Percentiles rank a stretch among this genome's conserved stretches.
phyloP scores from a whole-genome alignment of 495 filamentous ascomycete species.

The Penicillium silybi region DNA sequence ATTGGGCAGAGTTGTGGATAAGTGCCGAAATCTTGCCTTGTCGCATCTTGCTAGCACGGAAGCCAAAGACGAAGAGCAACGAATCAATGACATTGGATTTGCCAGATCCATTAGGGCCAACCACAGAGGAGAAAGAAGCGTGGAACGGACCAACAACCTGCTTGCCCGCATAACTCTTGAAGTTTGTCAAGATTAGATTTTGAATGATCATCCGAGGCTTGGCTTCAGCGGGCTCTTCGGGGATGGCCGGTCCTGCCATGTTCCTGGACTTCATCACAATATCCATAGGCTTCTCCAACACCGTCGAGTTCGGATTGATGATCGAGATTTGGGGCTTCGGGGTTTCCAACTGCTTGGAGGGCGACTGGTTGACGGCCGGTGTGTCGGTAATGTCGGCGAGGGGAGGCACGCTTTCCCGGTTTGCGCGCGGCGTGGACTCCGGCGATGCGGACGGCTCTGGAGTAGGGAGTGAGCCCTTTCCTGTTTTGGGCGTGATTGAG shows the following conservation, averaged over 20 bases:
- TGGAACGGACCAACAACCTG: conserved; percentile 98
- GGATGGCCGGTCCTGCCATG: conserved; percentile 56
- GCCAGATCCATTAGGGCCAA: conserved; percentile 95
- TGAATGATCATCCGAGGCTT: conserved; percentile 88
- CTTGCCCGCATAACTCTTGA: conserved; percentile 95
- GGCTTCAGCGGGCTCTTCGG: conserved; percentile 66
- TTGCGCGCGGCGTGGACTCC: conserved; percentile 47
- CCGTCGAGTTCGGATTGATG: conserved; percentile 67
- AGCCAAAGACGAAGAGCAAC: conserved; percentile 94
- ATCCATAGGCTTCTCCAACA: conserved; percentile 87
- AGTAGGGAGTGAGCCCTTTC: conserved; percentile 53
- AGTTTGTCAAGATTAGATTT: conserved; percentile 84
- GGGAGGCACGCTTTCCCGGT: conserved; percentile 53
- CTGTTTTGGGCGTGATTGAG: conserved; percentile 40
- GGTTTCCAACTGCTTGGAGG: conserved; percentile 34
- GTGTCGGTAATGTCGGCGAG: conserved; percentile 71
- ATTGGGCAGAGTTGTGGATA: conserved; percentile 90
- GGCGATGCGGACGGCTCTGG: conserved; percentile 55
- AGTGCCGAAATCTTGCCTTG: conserved; percentile 97
- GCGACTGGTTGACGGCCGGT: conserved; percentile 61
- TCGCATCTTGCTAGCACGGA: conserved; percentile 98
- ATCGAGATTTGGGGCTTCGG: conserved; percentile 53
- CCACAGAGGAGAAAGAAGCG: conserved; percentile 96
- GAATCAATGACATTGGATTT: conserved; percentile 99
- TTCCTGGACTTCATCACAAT: conserved; percentile 86